Percentiles rank a stretch among this genome's conserved stretches.
These are phyloP conservation scores for Monosporascus sp. DNA, from an alignment of 2,329 filamentous ascomycete genomes.

Conservation along the genomic window DNA sequence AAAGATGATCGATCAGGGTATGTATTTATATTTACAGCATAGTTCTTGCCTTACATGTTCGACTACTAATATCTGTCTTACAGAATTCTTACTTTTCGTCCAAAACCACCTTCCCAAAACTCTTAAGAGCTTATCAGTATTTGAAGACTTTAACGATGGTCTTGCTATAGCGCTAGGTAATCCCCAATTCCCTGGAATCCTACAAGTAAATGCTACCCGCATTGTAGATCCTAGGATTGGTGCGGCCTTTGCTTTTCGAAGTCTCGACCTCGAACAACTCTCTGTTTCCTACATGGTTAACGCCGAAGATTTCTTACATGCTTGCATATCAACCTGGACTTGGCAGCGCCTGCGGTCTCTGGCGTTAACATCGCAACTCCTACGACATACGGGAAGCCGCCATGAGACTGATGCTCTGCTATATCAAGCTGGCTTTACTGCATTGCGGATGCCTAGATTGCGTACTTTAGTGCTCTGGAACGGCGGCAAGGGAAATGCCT, in stretches of 20 bases:
- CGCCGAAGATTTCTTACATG: slow-evolving; percentile 22
- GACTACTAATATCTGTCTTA: slow-evolving; percentile 2
- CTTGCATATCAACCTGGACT: slow-evolving; percentile 16
- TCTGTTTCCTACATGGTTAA: slow-evolving; percentile 23
- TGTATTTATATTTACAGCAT: slow-evolving; percentile 17
- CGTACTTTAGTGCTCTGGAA: slow-evolving; percentile 30
- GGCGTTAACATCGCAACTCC: slow-evolving; percentile 27
- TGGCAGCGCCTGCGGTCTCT: slow-evolving; percentile 26
- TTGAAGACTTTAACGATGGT: slow-evolving; percentile 18
- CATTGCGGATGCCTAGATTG: slow-evolving; percentile 25
- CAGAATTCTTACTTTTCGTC: slow-evolving; percentile 5
- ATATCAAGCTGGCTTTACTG: slow-evolving; percentile 13
- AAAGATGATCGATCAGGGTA: too few relatives aligned
- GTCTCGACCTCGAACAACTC: slow-evolving; percentile 21
- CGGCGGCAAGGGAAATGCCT: slow-evolving; percentile 22
- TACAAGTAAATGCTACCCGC: too few relatives aligned
- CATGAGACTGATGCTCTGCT: slow-evolving; percentile 18
- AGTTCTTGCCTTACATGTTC: neutral
- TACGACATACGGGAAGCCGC: slow-evolving; percentile 9
- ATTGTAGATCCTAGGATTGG: slow-evolving; percentile 1
- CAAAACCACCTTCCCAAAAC: slow-evolving; percentile 14
- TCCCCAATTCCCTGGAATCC: slow-evolving; percentile 1
- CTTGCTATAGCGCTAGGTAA: neutral
- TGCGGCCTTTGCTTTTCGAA: slow-evolving; percentile 20
- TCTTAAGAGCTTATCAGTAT: slow-evolving; percentile 19